Evolutionary conservation across 1,284 basidiomycete genomes (phyloP), one percentile per base, ranked within the genome.

Genomic region (Microbotryomycetes sp.): DNA sequence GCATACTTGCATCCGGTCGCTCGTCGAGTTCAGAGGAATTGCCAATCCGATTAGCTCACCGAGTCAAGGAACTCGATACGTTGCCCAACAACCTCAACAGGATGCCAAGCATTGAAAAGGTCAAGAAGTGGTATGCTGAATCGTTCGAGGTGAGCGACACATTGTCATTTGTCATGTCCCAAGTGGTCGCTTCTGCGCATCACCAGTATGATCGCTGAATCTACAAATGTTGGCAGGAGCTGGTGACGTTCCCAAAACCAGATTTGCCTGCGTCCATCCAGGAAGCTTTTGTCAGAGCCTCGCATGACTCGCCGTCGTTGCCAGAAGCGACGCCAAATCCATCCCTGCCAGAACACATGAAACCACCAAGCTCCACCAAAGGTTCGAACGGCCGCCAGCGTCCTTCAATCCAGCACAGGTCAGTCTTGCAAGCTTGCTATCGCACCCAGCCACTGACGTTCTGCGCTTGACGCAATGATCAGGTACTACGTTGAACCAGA

Each of bases 121-220:
- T 98, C 68, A 94, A 94, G 80, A 87, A 96, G 74, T 98, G 94
- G 94, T 98, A 98, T 75, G 94, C 93, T 0, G 91, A 98, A 79
- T 93, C 90, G 19, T 98, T 98, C 73, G 89, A 97, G 81, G 92
- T 92, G 58, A 65, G 83, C 42, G 79, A 12, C 23, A 14, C 19
- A 1, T 26, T 26, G 16, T 7, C 45, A 19, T 25, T 42, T 6
- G 23, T 54, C 25, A n/a, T n/a, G n/a, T n/a, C n/a, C n/a, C n/a
- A n/a, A n/a, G n/a, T n/a, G n/a, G n/a, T n/a, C n/a, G n/a, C n/a
- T n/a, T n/a, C n/a, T n/a, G n/a, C n/a, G n/a, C n/a, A n/a, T n/a
- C n/a, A n/a, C n/a, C n/a, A n/a, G n/a, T n/a, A n/a, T n/a, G n/a
- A n/a, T n/a, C 19, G 26, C 36, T 42, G 36, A 42, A 42, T 9